Evolutionary conservation across 192 early-diverging fungal species (phyloP), one percentile per base, ranked within the genome.

Genomic region (Coemansia sp.): DNA sequence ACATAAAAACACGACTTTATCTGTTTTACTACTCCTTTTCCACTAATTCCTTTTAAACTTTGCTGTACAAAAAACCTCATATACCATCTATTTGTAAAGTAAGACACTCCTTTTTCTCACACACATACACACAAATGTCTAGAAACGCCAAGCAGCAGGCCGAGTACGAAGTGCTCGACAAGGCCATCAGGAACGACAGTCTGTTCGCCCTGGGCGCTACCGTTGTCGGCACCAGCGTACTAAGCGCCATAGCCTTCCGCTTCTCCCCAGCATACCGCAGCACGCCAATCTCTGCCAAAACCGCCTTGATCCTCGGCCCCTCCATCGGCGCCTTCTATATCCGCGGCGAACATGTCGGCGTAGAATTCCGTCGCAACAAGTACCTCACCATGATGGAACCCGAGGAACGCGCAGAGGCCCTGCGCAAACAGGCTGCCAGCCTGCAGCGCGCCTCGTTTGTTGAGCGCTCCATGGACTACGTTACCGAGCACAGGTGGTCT

Each of bases 271-370:
- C 43, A 0, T 78, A 78, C 62, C 75, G 75, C 41, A 19, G 55
- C 11, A 67, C 56, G 0, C 75, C 75, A 0, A 78, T 78, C 30
- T 78, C 75, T 0, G 75, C 75, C 52, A 78, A 71, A 40, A 78
- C 75, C 3, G 69, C 69, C 10, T 30, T 78, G n/a, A 68, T 78
- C n/a, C 65, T 78, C 13, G 75, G 49, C 9, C 75, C 75, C 14
- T 17, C 75, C 14, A 51, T 78, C 46, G 75, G 75, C 33, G 69
- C 65, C n/a, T 64, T 78, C 50, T 78, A 78, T 53, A 58, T 78
- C 41, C 75, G 75, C 14, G 75, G 75, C 25, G 75, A 78, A 59
- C 75, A 78, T 14, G 61, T 64, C 0, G 69, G 68, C 15, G 54
- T 64, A 9, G 63, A 67, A 55, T 78, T 58, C 65, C 65, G 62